Evolutionary conservation across 768 basidiomycete genomes (phyloP), one percentile per base, ranked within the genome.

Genomic region (Kwoniella dejecticola): DNA sequence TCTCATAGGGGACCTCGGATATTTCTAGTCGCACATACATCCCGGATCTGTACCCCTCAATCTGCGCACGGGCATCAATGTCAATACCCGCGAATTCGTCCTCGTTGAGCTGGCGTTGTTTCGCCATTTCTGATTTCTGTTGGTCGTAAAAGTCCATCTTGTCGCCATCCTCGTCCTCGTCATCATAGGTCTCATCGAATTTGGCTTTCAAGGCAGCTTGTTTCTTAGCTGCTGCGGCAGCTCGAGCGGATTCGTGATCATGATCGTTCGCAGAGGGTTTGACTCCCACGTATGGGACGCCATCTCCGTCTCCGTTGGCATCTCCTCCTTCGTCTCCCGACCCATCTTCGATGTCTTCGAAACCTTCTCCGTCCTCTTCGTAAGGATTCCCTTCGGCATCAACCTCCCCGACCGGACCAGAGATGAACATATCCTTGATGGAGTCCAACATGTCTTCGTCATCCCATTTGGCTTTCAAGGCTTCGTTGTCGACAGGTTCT

Each of bases 131-230:
- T 19, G 89, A 90, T 81, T 97, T 99, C 78, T 89, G 87, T 74
- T 88, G 86, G 49, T 88, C 85, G 81, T 96, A 99, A 72, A 96
- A 96, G 72, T 92, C 90, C 76, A 86, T 79, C 70, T 89, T 88
- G 29, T 77, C 80, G 17, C 76, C 80, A 26, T 75, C 79, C 62
- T 79, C 76, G 30, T 80, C 80, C 44, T 89, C 89, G 67, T 93
- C 91, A 67, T 93, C 91, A 78, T 97, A 97, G 79, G 95, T 89
- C 70, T 91, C 90, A 79, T 99, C 91, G 75, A 99, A 99, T 78
- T 95, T 94, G 67, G 87, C 86, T 80, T 96, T 96, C 61, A 97
- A 84, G 1, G 84, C 85, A 69, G 90, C 91, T 81, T 97, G 97
- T 81, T 95, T 97, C 29, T 84, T 83, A 8, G 88, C 85, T 33